phyloP scores from a whole-genome alignment of 2,329 filamentous ascomycete species.

The Venturia oleaginea region DNA sequence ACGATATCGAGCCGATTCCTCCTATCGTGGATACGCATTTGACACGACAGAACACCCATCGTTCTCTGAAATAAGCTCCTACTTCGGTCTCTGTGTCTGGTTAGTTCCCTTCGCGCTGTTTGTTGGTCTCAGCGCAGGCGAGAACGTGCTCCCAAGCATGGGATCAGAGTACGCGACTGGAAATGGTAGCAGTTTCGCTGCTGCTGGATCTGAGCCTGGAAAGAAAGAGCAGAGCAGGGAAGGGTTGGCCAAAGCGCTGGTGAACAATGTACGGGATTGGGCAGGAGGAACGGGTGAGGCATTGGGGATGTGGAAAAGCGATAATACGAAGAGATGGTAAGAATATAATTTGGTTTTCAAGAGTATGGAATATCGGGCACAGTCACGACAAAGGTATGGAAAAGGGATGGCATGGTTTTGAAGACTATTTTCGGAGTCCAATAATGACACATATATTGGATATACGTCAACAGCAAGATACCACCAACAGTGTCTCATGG shows the following conservation, averaged over 20 bases:
- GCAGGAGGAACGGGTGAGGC: slow-evolving; percentile 51
- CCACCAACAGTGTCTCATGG: neutral
- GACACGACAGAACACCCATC: slow-evolving; percentile 57
- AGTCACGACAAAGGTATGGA: neutral
- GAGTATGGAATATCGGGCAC: neutral
- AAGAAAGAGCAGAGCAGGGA: slow-evolving; percentile 27
- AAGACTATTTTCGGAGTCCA: neutral
- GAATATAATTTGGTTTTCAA: neutral
- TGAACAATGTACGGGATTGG: slow-evolving; percentile 56
- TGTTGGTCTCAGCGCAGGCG: slow-evolving; percentile 84
- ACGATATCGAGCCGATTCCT: slow-evolving; percentile 20
- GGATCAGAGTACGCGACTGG: slow-evolving; percentile 64
- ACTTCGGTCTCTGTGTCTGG: slow-evolving; percentile 96
- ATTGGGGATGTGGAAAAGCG: slow-evolving; percentile 40
- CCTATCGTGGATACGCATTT: slow-evolving; percentile 52
- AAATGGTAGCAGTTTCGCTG: slow-evolving; percentile 41
- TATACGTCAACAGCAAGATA: neutral
- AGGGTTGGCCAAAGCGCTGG: slow-evolving; percentile 49
- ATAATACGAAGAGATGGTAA: slow-evolving; percentile 8
- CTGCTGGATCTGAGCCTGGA: slow-evolving; percentile 32
- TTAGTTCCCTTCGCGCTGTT: slow-evolving; percentile 92
- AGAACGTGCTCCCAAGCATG: slow-evolving; percentile 92
- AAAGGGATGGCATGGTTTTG: neutral
- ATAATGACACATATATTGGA: neutral
- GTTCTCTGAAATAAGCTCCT: slow-evolving; percentile 91